Conservation (phyloP, 169 alveolate genomes). For the Cystoisospora suis region DNA sequence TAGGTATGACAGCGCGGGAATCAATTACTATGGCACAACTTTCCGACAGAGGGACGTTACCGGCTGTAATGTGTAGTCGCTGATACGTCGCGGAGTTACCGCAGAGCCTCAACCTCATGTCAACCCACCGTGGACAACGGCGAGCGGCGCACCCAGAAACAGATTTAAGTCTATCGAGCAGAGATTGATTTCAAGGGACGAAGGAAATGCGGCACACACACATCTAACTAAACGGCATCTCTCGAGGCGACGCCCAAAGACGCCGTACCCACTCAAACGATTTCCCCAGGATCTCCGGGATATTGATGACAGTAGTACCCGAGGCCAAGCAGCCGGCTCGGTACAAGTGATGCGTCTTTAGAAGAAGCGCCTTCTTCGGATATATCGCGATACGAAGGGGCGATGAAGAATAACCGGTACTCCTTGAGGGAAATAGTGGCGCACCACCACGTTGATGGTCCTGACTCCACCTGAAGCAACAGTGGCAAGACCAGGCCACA, state of each 20-base stretch:
- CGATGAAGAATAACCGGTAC: not conserved
- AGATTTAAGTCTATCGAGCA: no score
- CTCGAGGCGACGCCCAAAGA: not conserved
- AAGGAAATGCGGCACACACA: not conserved
- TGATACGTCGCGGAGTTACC: no score
- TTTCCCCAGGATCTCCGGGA: not conserved
- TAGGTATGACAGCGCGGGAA: no score
- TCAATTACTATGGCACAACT: no score
- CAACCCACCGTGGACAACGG: no score
- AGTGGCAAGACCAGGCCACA: no score
- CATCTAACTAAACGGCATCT: not conserved
- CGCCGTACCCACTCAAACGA: not conserved
- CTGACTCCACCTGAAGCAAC: no score
- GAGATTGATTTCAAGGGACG: no score
- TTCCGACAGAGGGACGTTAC: no score
- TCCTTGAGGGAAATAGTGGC: conserved; percentile 10
- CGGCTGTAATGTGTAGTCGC: no score
- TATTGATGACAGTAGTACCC: not conserved
- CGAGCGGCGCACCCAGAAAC: no score
- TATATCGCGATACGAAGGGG: not conserved
- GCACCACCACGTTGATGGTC: not conserved
- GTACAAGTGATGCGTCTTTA: not conserved
- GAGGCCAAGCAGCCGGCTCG: not conserved
- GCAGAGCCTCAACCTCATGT: no score
- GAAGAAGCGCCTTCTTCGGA: not conserved